Conservation (phyloP, 768 basidiomycete genomes). For the Pleurotus djamor region DNA sequence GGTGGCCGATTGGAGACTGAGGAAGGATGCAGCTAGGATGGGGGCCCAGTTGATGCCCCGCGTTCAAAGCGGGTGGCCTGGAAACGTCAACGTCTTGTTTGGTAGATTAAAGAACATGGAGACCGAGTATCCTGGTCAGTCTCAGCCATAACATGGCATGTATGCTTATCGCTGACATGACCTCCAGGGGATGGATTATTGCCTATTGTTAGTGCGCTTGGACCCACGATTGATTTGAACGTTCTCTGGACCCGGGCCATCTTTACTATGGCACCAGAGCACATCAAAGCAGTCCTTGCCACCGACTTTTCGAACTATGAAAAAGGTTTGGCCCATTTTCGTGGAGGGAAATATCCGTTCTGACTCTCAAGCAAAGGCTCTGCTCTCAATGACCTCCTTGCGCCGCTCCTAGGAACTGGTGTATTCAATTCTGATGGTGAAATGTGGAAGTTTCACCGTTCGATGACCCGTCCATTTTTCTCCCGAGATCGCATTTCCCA, state of each 20-base stretch:
- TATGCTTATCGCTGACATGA: not conserved
- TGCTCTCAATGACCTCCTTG: not conserved
- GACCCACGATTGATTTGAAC: not conserved
- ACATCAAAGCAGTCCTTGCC: not conserved
- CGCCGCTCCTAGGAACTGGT: conserved; percentile 26
- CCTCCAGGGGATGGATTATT: not conserved
- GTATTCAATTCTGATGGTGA: conserved; percentile 59
- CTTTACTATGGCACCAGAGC: not conserved
- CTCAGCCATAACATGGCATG: not conserved
- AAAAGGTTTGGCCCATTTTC: not conserved
- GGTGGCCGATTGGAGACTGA: not conserved
- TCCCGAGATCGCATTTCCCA: conserved; percentile 31
- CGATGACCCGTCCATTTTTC: conserved; percentile 53
- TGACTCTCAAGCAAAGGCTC: not conserved
- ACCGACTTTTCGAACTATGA: not conserved
- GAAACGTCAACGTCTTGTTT: not conserved
- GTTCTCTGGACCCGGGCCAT: not conserved
- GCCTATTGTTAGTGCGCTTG: not conserved
- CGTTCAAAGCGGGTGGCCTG: not conserved
- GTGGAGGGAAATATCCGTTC: not conserved
- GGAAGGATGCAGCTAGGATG: not conserved
- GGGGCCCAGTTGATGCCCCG: not conserved
- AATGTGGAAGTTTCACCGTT: conserved; percentile 52
- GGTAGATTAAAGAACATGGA: not conserved
- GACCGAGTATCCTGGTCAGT: not conserved